Evolutionary conservation across 345 rosid species (phyloP).

Genomic region (Angophora floribunda): DNA sequence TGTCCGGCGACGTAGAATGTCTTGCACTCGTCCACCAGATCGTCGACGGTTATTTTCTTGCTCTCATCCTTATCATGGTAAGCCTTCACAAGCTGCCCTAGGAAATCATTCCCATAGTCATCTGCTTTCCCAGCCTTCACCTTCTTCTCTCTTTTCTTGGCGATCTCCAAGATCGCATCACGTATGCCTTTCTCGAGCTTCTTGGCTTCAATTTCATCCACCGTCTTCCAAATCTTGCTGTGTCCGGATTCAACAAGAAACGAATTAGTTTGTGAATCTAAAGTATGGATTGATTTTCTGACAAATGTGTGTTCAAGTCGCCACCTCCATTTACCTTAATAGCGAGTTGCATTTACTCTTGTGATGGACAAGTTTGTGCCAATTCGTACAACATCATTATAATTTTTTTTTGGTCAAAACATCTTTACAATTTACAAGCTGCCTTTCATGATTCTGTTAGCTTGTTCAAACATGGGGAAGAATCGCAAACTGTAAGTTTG

Average conservation of each 20-base stretch:
- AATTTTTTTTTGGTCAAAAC: too few relatives aligned
- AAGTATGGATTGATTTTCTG: not conserved
- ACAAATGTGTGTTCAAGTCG: not conserved
- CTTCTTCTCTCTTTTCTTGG: not conserved
- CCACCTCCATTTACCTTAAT: not conserved
- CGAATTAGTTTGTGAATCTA: not conserved
- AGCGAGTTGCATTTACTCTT: not conserved
- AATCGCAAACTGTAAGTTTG: not conserved
- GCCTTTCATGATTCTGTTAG: not conserved
- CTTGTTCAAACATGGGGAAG: not conserved
- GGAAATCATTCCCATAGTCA: not conserved
- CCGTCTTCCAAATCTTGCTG: not conserved
- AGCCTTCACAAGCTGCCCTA: not conserved
- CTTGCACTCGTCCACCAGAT: not conserved
- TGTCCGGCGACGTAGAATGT: not conserved
- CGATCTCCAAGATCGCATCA: not conserved
- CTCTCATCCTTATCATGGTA: not conserved
- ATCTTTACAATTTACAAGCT: too few relatives aligned
- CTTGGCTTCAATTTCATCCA: not conserved
- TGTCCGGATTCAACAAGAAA: not conserved
- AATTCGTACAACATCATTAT: not conserved
- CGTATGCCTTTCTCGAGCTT: not conserved
- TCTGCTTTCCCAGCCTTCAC: not conserved
- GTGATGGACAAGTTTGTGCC: not conserved
- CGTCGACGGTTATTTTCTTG: not conserved